Conservation (phyloP, 202 grass and related monocot genomes). For the Eragrostis tef region DNA sequence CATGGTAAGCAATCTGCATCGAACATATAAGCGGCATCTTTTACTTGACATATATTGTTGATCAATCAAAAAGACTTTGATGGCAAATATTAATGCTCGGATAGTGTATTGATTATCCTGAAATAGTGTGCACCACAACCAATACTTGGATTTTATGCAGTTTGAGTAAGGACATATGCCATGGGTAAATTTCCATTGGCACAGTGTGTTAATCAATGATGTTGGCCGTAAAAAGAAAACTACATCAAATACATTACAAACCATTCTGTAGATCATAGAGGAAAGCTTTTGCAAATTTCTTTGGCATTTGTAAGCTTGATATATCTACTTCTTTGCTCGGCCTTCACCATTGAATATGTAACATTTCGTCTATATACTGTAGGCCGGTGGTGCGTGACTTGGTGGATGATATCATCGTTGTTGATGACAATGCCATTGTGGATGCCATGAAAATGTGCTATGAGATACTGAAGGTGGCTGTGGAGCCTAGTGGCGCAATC, state of each 20-base stretch:
- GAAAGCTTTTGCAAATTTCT: slow-evolving; percentile 14
- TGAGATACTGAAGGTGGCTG: slow-evolving; percentile 79
- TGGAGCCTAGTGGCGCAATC: slow-evolving; percentile 77
- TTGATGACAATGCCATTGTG: slow-evolving; percentile 73
- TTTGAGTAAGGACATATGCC: not conserved
- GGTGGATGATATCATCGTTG: slow-evolving; percentile 79
- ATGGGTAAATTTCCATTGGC: not conserved
- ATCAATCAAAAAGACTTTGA: not conserved
- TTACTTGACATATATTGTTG: not conserved
- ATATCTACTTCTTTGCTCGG: not conserved
- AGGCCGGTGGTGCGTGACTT: slow-evolving; percentile 90
- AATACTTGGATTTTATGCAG: not conserved
- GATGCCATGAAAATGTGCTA: slow-evolving; percentile 92
- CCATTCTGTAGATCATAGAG: not conserved
- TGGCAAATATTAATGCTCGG: not conserved
- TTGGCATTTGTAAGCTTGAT: not conserved
- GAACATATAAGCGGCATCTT: not conserved
- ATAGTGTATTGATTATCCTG: too few species aligned
- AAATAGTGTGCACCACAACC: not conserved
- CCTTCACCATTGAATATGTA: not conserved
- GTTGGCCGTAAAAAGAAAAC: not conserved
- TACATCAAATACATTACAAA: not conserved
- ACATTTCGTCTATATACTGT: slow-evolving; percentile 31
- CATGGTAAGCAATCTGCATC: slow-evolving; percentile 63
- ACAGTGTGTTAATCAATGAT: not conserved